Percentiles rank a stretch among this genome's conserved stretches.
Conservation (phyloP, 2,329 filamentous ascomycete genomes). For the Coniochaeta prunicola region DNA sequence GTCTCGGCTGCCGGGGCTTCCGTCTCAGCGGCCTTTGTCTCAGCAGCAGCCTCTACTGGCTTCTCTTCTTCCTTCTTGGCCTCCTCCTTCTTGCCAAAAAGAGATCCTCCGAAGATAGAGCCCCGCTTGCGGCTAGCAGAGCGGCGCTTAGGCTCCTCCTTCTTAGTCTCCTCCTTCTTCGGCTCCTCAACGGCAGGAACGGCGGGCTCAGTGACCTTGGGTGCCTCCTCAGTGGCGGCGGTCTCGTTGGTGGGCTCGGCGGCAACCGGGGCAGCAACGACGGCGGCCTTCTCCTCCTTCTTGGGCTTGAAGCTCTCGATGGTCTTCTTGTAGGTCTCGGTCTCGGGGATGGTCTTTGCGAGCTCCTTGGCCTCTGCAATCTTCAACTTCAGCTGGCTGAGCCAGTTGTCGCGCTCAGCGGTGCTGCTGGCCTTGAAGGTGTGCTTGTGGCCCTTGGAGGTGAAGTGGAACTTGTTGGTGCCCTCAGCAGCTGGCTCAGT, state of each 20-base stretch:
- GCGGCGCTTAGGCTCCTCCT: constrained; percentile 54
- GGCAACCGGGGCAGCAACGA: constrained; percentile 6
- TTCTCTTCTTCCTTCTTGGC: constrained; percentile 25
- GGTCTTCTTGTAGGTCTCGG: constrained; percentile 83
- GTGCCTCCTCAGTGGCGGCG: constrained; percentile 24
- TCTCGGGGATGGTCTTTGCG: constrained; percentile 63
- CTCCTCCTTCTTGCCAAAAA: constrained; percentile 47
- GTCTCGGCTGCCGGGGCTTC: constrained; percentile 20
- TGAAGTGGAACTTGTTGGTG: constrained; percentile 76
- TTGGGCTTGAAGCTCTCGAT: constrained; percentile 61
- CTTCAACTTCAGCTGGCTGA: constrained; percentile 74
- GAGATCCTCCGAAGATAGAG: constrained; percentile 54
- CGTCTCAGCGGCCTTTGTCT: constrained; percentile 14
- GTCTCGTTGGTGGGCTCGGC: constrained; percentile 27
- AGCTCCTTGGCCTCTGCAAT: constrained; percentile 78
- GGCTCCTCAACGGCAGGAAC: constrained; percentile 22
- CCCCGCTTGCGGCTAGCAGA: constrained; percentile 59
- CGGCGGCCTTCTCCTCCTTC: constrained; percentile 31
- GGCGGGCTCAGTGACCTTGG: constrained; percentile 21
- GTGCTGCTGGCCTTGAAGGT: constrained; percentile 73
- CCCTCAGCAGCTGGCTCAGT: constrained; percentile 71
- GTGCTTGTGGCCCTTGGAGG: constrained; percentile 83
- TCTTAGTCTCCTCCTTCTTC: constrained; percentile 38
- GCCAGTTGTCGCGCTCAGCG: constrained; percentile 87
- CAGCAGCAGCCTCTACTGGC: constrained; percentile 24